A percentile compares a stretch with the other conserved stretches of the same genome.
phyloP scores from a whole-genome alignment of 176 grass and related monocot genomes.

The Alloteropsis semialata region DNA sequence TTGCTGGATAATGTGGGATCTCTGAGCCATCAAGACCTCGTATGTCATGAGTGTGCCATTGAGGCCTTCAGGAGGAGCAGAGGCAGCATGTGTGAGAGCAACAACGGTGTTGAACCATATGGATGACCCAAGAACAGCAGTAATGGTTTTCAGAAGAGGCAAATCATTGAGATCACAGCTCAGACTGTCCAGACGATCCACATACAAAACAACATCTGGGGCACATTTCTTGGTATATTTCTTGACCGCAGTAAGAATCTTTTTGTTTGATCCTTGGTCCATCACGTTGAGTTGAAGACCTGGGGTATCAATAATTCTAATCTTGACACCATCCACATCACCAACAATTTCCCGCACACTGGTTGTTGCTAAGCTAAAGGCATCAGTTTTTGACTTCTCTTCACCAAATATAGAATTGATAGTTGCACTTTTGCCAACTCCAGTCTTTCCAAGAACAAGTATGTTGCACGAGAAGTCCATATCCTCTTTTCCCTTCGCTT shows the following conservation, averaged over 20 bases:
- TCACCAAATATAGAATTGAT: conserved; percentile 95
- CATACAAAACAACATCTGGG: conserved; percentile 91
- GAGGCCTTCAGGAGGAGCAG: conserved; percentile 84
- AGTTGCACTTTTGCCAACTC: conserved; percentile 97
- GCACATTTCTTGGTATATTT: conserved; percentile 85
- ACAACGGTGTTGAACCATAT: conserved; percentile 97
- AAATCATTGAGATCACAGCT: conserved; percentile 79
- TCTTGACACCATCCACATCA: conserved; percentile 82
- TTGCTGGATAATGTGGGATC: conserved; percentile 87
- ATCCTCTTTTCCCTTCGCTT: conserved; percentile 60
- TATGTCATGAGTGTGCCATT: conserved; percentile 80
- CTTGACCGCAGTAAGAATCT: conserved; percentile 67
- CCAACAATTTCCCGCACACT: conserved; percentile 59
- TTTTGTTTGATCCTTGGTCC: conserved; percentile 84
- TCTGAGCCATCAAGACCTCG: conserved; percentile 82
- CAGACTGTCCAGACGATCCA: conserved; percentile 75
- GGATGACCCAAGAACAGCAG: conserved; percentile 70
- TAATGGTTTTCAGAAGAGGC: conserved; percentile 83
- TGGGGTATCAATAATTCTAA: conserved; percentile 81
- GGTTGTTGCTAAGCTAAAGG: conserved; percentile 66
- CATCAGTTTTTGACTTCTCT: conserved; percentile 64
- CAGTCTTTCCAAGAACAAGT: conserved; percentile 86
- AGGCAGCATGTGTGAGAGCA: conserved; percentile 87
- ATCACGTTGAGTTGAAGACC: conserved; percentile 70
- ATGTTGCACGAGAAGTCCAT: conserved; percentile 85